Evolutionary conservation across 2,329 filamentous ascomycete species (phyloP), one percentile per base, ranked within the genome.

Genomic region (Myrmaecium sp.): DNA sequence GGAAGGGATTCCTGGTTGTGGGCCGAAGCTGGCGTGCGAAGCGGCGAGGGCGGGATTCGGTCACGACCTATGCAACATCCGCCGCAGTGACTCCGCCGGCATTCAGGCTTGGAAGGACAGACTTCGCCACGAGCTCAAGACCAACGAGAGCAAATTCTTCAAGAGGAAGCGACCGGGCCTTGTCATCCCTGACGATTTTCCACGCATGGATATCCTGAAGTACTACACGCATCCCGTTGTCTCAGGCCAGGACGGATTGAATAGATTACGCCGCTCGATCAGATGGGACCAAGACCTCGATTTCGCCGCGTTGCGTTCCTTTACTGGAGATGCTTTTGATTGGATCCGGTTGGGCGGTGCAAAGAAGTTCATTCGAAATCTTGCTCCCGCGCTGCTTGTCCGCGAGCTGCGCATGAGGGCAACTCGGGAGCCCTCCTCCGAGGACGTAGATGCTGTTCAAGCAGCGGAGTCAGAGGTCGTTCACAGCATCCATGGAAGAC

Each of bases 201-300:
- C 89, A 0, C 74, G 80, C 34, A 54, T 68, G 24, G 76, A 82
- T 21, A 69, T 93, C 5, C 55, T 95, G 12, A 65, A 77, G 7
- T 93, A 81, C 43, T 98, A 98, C 40, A 86, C 79, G 0, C 74
- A 84, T 42, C 89, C 89, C 0, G 72, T 77, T 1, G 76, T 94
- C 3, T 94, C 84, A 1, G 60, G 62, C 1, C 38, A 58, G 5
- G 49, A 66, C 6, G 60, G 66, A 14, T 42, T 86, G 26, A 52
- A 66, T 3, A 58, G 55, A 21, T 40, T 84, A 12, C 58, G 52
- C 30, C 46, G 47, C 2, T 56, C 57, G 0, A 57, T 78, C 21
- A 52, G 55, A 6, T 82, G 75, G 69, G 65, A 73, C 30, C 56
- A 57, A 22, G 55, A 65, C 1, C 58, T 89, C 11, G 69, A 91